phyloP scores from a whole-genome alignment of 768 basidiomycete species.

The Sistotremastrum suecicum region DNA sequence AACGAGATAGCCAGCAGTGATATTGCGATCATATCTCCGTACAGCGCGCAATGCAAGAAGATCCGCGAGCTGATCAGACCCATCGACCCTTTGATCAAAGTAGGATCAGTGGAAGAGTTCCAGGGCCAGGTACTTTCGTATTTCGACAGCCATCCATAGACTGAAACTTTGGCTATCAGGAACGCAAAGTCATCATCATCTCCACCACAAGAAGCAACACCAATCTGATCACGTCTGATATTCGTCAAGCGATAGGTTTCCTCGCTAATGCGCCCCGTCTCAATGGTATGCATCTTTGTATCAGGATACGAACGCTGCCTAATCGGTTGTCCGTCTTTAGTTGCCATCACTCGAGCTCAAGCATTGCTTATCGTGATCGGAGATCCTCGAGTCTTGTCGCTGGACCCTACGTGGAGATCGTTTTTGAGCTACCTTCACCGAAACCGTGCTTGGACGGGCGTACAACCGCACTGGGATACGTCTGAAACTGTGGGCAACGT shows the following conservation, averaged over 20 bases:
- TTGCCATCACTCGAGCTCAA: constrained; percentile 48
- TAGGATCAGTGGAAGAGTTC: constrained; percentile 55
- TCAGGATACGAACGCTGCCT: background rate
- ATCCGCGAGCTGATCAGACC: constrained; percentile 24
- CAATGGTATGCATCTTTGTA: constrained; percentile 18
- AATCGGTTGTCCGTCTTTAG: constrained; percentile 13
- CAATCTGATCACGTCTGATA: constrained; percentile 15
- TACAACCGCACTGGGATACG: constrained; percentile 37
- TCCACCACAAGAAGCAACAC: constrained; percentile 25
- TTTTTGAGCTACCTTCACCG: constrained; percentile 45
- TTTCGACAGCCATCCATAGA: constrained; percentile 1
- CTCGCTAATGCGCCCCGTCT: constrained; percentile 21
- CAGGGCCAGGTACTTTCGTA: constrained; percentile 36
- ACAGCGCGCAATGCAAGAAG: constrained; percentile 43
- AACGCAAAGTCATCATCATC: constrained; percentile 25
- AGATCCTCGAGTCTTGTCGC: constrained; percentile 39
- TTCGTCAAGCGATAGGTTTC: constrained; percentile 21
- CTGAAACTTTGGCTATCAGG: constrained; percentile 9
- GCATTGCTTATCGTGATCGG: constrained; percentile 47
- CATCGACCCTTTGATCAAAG: constrained; percentile 28
- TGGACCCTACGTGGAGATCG: constrained; percentile 48
- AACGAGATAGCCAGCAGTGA: constrained; percentile 34
- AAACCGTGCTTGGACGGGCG: constrained; percentile 42
- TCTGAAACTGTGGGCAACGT: constrained; percentile 14
- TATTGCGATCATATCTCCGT: constrained; percentile 50